These are phyloP conservation scores for Suillus hirtellus DNA, from an alignment of 768 basidiomycete genomes.

Conservation along the genomic window DNA sequence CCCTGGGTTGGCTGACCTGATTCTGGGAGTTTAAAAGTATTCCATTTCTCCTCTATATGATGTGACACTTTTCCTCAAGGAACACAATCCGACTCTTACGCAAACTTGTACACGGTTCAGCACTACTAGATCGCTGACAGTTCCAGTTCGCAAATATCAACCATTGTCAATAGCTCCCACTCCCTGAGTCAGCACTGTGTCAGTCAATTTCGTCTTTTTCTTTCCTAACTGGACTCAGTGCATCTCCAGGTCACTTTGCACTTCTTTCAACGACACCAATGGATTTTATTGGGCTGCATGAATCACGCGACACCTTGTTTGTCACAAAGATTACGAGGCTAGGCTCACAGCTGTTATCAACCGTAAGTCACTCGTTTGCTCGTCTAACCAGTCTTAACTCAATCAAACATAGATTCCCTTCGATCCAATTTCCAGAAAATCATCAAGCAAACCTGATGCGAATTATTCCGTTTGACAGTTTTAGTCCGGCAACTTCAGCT, in stretches of 20 bases:
- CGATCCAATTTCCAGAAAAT: constrained; percentile 64
- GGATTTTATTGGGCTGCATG: constrained; percentile 76
- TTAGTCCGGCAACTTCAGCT: constrained; percentile 57
- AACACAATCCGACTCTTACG: constrained; percentile 60
- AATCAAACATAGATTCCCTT: constrained; percentile 39
- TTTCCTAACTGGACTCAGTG: constrained; percentile 80
- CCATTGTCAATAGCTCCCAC: constrained; percentile 80
- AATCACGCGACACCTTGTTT: constrained; percentile 75
- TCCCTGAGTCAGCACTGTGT: constrained; percentile 68
- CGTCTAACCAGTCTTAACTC: constrained; percentile 9
- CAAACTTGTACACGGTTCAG: constrained; percentile 67
- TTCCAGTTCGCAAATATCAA: constrained; percentile 58
- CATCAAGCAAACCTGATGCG: constrained; percentile 51
- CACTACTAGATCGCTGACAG: constrained; percentile 50
- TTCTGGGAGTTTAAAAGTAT: constrained; percentile 70
- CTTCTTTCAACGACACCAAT: constrained; percentile 73
- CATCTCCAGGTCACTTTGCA: constrained; percentile 56
- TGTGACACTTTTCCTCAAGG: constrained; percentile 48
- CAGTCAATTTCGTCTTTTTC: constrained; percentile 85
- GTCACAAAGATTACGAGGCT: constrained; percentile 80
- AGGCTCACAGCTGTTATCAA: constrained; percentile 60
- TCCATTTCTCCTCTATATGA: constrained; percentile 73
- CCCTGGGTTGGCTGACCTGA: constrained; percentile 82
- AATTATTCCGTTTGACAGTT: constrained; percentile 64
- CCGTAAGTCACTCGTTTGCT: constrained; percentile 38